These are phyloP conservation scores for Rhodotorula babjevae DNA, from an alignment of 768 basidiomycete species.

Conservation along the genomic window DNA sequence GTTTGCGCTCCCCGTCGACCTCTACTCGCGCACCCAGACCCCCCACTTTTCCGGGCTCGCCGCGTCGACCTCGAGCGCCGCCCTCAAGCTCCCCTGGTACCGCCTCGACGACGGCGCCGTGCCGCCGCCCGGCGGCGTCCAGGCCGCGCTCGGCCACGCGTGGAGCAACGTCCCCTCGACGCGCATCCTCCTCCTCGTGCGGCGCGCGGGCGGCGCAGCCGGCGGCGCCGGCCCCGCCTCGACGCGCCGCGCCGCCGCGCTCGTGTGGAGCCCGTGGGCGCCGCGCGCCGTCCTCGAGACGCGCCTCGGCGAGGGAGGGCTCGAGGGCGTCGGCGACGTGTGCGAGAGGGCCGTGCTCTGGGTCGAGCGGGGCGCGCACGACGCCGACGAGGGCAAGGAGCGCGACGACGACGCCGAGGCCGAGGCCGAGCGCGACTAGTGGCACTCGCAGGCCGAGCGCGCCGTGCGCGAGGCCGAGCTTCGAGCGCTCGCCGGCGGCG, in stretches of 20 bases:
- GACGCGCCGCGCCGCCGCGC: neutral
- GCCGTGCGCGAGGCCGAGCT: no score
- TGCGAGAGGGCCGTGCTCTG: neutral
- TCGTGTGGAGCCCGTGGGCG: conserved; percentile 29
- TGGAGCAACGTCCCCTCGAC: conserved; percentile 27
- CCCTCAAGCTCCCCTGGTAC: neutral
- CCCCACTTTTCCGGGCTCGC: conserved; percentile 14
- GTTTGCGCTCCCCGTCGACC: conserved; percentile 13
- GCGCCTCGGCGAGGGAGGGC: conserved; percentile 2
- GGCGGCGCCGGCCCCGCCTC: neutral
- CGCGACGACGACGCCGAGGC: neutral
- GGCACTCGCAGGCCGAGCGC: no score
- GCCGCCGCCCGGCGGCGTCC: neutral
- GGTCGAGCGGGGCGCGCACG: neutral
- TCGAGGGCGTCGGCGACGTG: conserved; percentile 7
- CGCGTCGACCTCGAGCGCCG: neutral
- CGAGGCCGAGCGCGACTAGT: neutral
- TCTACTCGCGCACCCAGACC: conserved; percentile 27
- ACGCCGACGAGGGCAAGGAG: neutral
- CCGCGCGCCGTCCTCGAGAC: conserved; percentile 22
- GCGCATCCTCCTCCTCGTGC: conserved; percentile 14
- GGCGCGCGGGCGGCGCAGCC: neutral
- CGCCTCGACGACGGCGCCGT: neutral
- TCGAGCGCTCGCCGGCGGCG: no score
- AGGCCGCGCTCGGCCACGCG: conserved; percentile 26